phyloP scores from a whole-genome alignment of 2,329 filamentous ascomycete genomes.

The Venturia pyrina region DNA sequence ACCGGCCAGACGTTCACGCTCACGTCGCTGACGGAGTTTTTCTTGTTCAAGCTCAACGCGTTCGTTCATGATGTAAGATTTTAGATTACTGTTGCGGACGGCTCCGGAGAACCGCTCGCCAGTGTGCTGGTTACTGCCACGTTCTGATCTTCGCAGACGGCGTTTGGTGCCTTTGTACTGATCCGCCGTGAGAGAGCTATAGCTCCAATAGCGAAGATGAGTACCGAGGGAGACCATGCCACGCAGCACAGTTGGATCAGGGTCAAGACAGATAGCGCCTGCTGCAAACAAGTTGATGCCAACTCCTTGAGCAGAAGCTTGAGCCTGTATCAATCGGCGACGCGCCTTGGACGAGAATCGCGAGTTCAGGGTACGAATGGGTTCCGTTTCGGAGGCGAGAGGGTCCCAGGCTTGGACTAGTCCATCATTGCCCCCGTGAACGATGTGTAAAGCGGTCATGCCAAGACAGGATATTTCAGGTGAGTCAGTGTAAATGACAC shows the following conservation, averaged over 20 bases:
- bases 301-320: conserved; percentile 55
- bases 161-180: conserved; percentile 70
- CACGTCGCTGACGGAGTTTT: conserved; percentile 54
- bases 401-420: conserved; percentile 95
- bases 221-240: conserved; percentile 82
- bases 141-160: conserved; percentile 59
- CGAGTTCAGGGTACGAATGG: conserved; percentile 79
- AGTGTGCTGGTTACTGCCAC: conserved; percentile 47
- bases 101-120: conserved; percentile 40
- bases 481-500: conserved; percentile 80
- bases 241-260: conserved; percentile 73
- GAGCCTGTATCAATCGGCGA: conserved; percentile 58
- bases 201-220: conserved; percentile 86
- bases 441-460: conserved; percentile 73
- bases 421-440: conserved; percentile 90
- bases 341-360: conserved; percentile 74
- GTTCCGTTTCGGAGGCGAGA: conserved; percentile 67
- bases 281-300: conserved; percentile 72
- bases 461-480: conserved; percentile 77
- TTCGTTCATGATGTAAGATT: conserved; percentile 70
- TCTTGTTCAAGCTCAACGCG: conserved; percentile 69
- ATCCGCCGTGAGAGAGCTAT: conserved; percentile 63
- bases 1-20: conserved; percentile 59
- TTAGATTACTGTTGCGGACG: conserved; percentile 47
- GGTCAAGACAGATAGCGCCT: conserved; percentile 75